phyloP scores from a whole-genome alignment of 2,329 filamentous ascomycete genomes.

The Pyrenophora graminea region DNA sequence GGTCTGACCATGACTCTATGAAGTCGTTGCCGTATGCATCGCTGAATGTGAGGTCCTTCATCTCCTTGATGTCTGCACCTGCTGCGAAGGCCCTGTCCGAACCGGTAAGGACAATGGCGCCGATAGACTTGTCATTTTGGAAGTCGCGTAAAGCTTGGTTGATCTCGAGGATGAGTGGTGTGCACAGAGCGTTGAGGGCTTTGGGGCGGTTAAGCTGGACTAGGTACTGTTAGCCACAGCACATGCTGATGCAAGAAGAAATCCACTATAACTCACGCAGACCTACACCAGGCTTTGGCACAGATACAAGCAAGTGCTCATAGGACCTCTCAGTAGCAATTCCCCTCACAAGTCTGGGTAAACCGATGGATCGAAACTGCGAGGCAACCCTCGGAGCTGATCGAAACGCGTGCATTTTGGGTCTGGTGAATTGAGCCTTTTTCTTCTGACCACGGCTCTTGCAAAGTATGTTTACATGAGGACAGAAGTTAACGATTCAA shows the following conservation, averaged over 20 bases:
- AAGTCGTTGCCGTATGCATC: conserved; percentile 87
- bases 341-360: conserved; percentile 60
- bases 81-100: conserved; percentile 78
- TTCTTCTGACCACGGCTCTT: not conserved
- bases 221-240: conserved; percentile 46
- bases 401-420: conserved; percentile 56
- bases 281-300: conserved; percentile 85
- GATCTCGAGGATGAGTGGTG: conserved; percentile 86
- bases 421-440: conserved; percentile 11
- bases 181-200: conserved; percentile 91
- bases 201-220: conserved; percentile 94
- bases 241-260: not conserved
- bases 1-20: conserved; percentile 90
- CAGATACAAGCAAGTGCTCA: conserved; percentile 80
- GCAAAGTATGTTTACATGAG: not conserved
- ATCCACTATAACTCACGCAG: conserved; percentile 64
- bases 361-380: conserved; percentile 60
- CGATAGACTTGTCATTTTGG: conserved; percentile 38
- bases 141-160: conserved; percentile 47
- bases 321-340: conserved; percentile 61
- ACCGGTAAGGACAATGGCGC: conserved; percentile 72
- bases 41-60: conserved; percentile 89
- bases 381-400: conserved; percentile 65
- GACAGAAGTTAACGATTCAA: not conserved
- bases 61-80: conserved; percentile 98